Evolutionary conservation across 1,139 yeast genomes (phyloP).

Genomic region (Yamadazyma aaseri): DNA sequence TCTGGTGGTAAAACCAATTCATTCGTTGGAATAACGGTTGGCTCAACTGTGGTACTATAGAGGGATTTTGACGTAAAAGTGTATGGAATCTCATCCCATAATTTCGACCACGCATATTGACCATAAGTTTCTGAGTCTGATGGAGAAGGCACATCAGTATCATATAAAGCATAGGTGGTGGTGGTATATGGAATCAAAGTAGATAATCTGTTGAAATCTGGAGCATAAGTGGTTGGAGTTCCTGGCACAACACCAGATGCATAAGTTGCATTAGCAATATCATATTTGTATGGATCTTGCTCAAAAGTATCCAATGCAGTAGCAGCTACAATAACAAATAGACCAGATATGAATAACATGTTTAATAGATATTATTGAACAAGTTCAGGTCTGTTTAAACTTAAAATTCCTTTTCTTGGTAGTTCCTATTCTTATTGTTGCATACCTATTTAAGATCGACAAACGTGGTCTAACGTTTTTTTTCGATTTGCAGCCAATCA

Average conservation of each 20-base stretch:
- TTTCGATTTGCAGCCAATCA: too few species aligned
- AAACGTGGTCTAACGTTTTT: too few species aligned
- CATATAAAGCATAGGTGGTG: slow-evolving; percentile 20
- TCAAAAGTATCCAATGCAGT: background rate
- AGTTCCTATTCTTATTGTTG: too few species aligned
- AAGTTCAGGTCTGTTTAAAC: too few species aligned
- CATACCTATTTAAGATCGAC: too few species aligned
- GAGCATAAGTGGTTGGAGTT: slow-evolving; percentile 12
- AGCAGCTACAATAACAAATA: background rate
- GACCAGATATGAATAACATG: too few species aligned
- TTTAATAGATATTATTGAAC: too few species aligned
- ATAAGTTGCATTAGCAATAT: slow-evolving; percentile 10
- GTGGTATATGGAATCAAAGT: slow-evolving; percentile 14
- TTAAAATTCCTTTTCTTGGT: too few species aligned
- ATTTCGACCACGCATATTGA: slow-evolving; percentile 20
- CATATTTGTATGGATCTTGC: slow-evolving; percentile 15
- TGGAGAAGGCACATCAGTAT: slow-evolving; percentile 13
- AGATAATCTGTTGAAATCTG: slow-evolving; percentile 8
- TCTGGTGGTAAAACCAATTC: slow-evolving; percentile 20
- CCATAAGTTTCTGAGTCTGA: slow-evolving; percentile 20
- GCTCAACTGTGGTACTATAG: slow-evolving; percentile 20
- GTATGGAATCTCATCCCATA: slow-evolving; percentile 19
- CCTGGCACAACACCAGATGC: background rate
- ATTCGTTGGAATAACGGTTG: slow-evolving; percentile 22
- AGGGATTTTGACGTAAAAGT: slow-evolving; percentile 19